phyloP scores from a whole-genome alignment of 1,284 basidiomycete species.

The Rhodotorula sp. region DNA sequence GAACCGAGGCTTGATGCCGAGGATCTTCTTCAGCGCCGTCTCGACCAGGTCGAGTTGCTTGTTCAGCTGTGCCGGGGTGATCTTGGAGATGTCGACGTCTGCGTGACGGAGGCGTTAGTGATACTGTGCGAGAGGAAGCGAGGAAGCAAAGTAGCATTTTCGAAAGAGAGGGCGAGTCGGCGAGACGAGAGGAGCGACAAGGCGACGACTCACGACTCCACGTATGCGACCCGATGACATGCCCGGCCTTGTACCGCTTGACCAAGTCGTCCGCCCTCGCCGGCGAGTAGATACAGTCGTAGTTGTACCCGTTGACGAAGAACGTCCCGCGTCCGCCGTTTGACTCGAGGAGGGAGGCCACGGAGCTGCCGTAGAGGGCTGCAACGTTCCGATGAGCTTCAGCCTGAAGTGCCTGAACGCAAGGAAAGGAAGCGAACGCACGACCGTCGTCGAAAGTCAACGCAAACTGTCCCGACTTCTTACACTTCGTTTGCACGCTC shows the following conservation, averaged over 20 bases:
- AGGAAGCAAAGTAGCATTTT: neutral
- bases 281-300: slow-evolving; percentile 43
- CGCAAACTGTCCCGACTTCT: slow-evolving; percentile 29
- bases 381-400: too few species aligned
- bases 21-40: slow-evolving; percentile 44
- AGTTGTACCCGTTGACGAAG: slow-evolving; percentile 46
- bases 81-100: slow-evolving; percentile 42
- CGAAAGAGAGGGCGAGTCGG: neutral
- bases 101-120: slow-evolving; percentile 30
- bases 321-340: slow-evolving; percentile 37
- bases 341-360: slow-evolving; percentile 26
- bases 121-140: slow-evolving; percentile 7
- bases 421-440: slow-evolving; percentile 4
- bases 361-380: slow-evolving; percentile 34
- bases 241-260: slow-evolving; percentile 41
- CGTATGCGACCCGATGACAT: slow-evolving; percentile 44
- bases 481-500: slow-evolving; percentile 13
- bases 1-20: slow-evolving; percentile 43
- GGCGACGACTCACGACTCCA: slow-evolving; percentile 35
- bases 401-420: too few species aligned
- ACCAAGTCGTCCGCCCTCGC: slow-evolving; percentile 32
- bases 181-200: too few species aligned
- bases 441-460: slow-evolving; percentile 42
- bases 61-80: slow-evolving; percentile 38
- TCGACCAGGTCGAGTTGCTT: slow-evolving; percentile 38